Evolutionary conservation across 768 basidiomycete genomes (phyloP).

Genomic region (Fomitopsis serialis): DNA sequence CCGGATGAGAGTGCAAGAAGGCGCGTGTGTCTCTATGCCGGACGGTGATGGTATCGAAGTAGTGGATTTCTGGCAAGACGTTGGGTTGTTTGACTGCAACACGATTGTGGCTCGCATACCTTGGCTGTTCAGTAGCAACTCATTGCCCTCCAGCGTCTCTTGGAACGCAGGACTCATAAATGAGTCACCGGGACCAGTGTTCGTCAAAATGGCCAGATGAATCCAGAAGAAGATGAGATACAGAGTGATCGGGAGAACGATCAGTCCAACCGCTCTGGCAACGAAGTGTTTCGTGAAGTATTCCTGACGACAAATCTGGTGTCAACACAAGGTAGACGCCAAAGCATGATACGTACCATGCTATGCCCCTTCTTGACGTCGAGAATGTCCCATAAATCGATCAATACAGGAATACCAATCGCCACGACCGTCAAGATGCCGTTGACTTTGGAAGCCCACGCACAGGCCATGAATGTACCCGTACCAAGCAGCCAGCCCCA

Average conservation of each 20-base stretch:
- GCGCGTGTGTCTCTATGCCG: constrained; percentile 92
- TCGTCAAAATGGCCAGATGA: constrained; percentile 83
- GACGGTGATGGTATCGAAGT: constrained; percentile 83
- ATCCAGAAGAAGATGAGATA: constrained; percentile 96
- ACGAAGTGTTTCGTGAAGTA: constrained; percentile 86
- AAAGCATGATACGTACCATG: constrained; percentile 47
- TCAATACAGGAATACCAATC: constrained; percentile 85
- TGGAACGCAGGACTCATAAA: constrained; percentile 99
- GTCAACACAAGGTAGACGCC: not conserved
- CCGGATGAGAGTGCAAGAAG: constrained; percentile 89
- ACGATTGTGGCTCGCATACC: constrained; percentile 43
- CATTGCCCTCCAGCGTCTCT: constrained; percentile 89
- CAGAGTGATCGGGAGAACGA: constrained; percentile 81
- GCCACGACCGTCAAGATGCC: constrained; percentile 87
- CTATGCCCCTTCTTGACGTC: constrained; percentile 76
- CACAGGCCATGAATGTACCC: constrained; percentile 91
- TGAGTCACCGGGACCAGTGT: constrained; percentile 87
- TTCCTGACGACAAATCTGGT: constrained; percentile 43
- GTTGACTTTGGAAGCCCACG: constrained; percentile 97
- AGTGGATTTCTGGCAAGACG: constrained; percentile 71
- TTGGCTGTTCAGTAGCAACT: constrained; percentile 86
- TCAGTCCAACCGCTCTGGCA: constrained; percentile 81
- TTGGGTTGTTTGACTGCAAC: not conserved
- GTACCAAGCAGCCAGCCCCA: constrained; percentile 92
- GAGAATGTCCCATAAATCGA: constrained; percentile 93